Evolutionary conservation across 306 rosid species (phyloP), one percentile per base, ranked within the genome.

Genomic region (Pueraria montana): DNA sequence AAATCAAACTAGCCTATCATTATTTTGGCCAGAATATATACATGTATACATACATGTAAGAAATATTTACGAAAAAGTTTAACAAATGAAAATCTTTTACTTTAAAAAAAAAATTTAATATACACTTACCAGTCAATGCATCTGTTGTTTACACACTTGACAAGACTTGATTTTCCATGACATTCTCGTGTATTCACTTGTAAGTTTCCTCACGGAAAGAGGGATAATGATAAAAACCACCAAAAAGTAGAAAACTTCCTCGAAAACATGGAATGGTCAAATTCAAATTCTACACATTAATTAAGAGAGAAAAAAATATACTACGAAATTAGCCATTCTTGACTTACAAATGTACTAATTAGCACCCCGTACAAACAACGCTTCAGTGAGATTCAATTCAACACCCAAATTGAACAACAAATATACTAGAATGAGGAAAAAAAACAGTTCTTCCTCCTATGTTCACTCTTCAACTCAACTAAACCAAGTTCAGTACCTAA

Each of bases 221-320:
- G 73, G 21, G 40, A 62, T 14, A 13, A 11, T 63, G 55, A 73
- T 5, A 17, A 38, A 48, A 40, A 69, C 36, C 27, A 34, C 17
- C 6, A 71, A 58, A 61, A 50, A 46, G 34, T 17, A 38, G 27
- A 11, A 32, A 65, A 24, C 8, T 74, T 63, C 30, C 23, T 18
- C 52, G 32, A 16, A 34, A 10, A 38, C 13, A 46, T 36, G 53
- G 27, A 68, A n/a, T 16, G 6, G 82, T 84, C 89, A 82, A 59
- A 75, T 80, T 68, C 67, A 36, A 58, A 63, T n/a, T 18, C 52
- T 0, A n/a, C 79, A 75, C 84, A 67, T 26, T 20, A 17, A 58
- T 74, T 6, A 10, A 8, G 23, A n/a, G 11, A 34, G 10, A 9
- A 56, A 30, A 11, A 69, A 69, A 21, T 2, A 38, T 21, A 34